Evolutionary conservation across 192 early-diverging fungal genomes (phyloP).

Genomic region (Mortierella antarctica): DNA sequence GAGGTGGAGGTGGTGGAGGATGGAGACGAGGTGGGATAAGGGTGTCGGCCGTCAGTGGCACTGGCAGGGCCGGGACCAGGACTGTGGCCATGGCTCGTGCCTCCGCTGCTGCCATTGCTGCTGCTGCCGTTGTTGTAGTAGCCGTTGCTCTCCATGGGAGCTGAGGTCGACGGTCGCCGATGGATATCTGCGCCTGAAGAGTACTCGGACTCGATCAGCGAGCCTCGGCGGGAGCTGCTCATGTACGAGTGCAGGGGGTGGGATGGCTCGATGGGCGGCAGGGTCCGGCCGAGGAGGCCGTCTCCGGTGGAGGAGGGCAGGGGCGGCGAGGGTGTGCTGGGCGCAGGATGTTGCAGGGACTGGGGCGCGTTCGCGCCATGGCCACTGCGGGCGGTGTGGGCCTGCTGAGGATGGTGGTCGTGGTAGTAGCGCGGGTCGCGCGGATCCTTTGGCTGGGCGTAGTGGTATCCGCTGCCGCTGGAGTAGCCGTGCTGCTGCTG

Average conservation of each 20-base stretch:
- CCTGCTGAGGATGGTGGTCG: not conserved
- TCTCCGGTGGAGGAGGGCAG: constrained; percentile 24
- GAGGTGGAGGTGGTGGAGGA: constrained; percentile 4
- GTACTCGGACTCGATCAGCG: constrained; percentile 28
- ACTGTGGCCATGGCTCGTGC: not conserved
- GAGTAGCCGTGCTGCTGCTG: not conserved
- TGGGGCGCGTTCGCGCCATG: constrained; percentile 1
- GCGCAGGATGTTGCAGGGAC: not conserved
- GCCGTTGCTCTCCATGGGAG: not conserved
- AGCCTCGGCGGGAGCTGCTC: constrained; percentile 44
- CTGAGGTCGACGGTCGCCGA: constrained; percentile 18
- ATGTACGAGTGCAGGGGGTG: constrained; percentile 46
- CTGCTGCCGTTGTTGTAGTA: constrained; percentile 7
- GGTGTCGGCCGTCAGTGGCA: not conserved
- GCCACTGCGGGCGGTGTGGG: not conserved
- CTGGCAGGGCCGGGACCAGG: too few species aligned
- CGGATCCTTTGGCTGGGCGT: not conserved
- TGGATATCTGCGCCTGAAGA: constrained; percentile 17
- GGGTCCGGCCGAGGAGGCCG: constrained; percentile 27
- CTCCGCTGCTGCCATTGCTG: constrained; percentile 6
- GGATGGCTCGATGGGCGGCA: constrained; percentile 48
- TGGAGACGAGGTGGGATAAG: constrained; percentile 7
- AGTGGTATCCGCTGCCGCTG: not conserved
- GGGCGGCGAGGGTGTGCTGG: constrained; percentile 37
- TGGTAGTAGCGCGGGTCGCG: not conserved